phyloP scores from a whole-genome alignment of 305 asterid genomes.

The Solanum hybrid region DNA sequence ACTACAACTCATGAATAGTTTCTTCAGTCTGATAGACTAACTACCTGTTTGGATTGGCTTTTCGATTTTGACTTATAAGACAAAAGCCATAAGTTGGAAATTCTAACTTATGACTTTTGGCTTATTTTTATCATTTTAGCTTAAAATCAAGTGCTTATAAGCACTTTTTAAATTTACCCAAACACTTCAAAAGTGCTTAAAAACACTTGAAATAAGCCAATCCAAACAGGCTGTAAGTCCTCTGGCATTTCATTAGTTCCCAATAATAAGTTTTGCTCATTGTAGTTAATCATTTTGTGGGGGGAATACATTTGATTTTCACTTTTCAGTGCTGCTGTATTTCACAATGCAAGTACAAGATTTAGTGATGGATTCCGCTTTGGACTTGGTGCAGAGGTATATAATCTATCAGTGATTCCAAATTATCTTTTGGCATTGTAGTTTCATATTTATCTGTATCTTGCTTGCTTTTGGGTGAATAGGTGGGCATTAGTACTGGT shows the following conservation, averaged over 20 bases:
- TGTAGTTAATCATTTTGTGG: neutral
- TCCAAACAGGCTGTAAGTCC: neutral
- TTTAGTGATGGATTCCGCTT: conserved; percentile 91
- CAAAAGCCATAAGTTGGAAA: neutral
- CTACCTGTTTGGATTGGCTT: neutral
- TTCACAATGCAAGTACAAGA: conserved; percentile 95
- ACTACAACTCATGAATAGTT: neutral
- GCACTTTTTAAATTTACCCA: neutral
- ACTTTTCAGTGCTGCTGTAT: conserved; percentile 80
- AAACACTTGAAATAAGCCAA: neutral
- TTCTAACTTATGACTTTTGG: neutral
- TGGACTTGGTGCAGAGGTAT: conserved; percentile 98
- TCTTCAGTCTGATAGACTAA: neutral
- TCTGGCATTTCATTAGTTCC: neutral
- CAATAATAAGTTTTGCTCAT: neutral
- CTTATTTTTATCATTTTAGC: neutral
- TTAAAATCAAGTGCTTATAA: neutral
- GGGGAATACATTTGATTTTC: neutral
- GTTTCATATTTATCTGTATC: neutral
- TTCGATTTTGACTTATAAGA: neutral
- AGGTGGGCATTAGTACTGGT: conserved; percentile 97
- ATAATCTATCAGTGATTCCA: conserved; percentile 1
- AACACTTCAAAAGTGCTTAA: neutral
- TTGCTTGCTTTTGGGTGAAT: conserved; percentile 10
- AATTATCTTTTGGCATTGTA: conserved; percentile 1